A percentile compares a stretch with the other conserved stretches of the same genome.
Conservation (phyloP, 2,329 filamentous ascomycete genomes). For the Alternaria infectoria region DNA sequence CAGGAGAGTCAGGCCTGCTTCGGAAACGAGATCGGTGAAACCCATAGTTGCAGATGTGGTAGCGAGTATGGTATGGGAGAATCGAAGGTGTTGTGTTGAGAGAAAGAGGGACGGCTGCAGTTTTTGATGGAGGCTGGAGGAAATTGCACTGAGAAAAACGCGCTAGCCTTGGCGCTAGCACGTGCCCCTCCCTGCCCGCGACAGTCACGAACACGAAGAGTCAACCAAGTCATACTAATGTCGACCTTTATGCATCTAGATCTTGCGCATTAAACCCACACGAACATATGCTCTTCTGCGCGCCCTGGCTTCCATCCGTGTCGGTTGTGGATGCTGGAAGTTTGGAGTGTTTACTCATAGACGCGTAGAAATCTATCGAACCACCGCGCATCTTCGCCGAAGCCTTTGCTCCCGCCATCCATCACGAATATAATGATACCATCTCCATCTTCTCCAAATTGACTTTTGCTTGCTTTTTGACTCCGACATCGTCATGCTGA, state of each 20-base stretch:
- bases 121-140: constrained; percentile 27
- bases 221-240: background rate
- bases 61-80: constrained; percentile 15
- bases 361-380: constrained; percentile 31
- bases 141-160: constrained; percentile 24
- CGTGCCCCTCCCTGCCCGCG: constrained; percentile 11
- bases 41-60: constrained; percentile 61
- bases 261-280: background rate
- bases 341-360: constrained; percentile 6
- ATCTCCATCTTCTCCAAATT: constrained; percentile 3
- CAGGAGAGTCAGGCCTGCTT: constrained; percentile 70
- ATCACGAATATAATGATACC: constrained; percentile 32
- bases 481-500: constrained; percentile 40
- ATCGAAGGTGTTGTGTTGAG: constrained; percentile 22
- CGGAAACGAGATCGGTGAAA: constrained; percentile 71
- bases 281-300: background rate
- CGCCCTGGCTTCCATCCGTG: background rate
- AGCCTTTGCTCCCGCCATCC: constrained; percentile 28
- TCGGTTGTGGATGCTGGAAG: constrained; percentile 1
- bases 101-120: constrained; percentile 17
- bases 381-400: constrained; percentile 26
- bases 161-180: constrained; percentile 22
- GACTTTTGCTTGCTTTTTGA: constrained; percentile 3
- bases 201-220: background rate
- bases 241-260: background rate